Conservation (phyloP, 306 rosid genomes). For the Acacia confusa region DNA sequence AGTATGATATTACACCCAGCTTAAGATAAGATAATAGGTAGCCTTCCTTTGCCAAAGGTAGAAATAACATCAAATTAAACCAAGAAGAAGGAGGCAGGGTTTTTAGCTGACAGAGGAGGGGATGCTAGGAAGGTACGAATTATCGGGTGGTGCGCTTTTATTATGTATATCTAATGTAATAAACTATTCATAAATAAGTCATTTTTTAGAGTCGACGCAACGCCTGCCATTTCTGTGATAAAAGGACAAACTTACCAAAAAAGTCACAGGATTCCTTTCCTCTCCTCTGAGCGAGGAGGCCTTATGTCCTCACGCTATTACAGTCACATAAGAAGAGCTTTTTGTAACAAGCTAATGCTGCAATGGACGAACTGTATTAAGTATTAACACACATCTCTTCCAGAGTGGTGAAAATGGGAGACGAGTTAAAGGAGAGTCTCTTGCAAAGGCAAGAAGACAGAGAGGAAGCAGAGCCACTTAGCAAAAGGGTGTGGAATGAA, state of each 20-base stretch:
- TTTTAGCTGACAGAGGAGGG: neutral
- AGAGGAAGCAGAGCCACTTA: slow-evolving; percentile 29
- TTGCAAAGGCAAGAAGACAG: neutral
- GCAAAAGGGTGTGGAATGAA: slow-evolving; percentile 40
- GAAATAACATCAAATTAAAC: neutral
- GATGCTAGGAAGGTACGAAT: neutral
- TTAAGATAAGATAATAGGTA: neutral
- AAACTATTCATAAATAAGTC: too few relatives aligned
- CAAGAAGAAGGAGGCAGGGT: neutral
- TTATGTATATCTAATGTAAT: too few relatives aligned
- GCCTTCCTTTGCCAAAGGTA: neutral
- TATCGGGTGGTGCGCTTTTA: neutral
- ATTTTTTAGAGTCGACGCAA: neutral
- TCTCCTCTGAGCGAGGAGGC: neutral
- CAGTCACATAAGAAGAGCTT: neutral
- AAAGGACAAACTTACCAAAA: neutral
- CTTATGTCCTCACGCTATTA: neutral
- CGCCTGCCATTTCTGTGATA: neutral
- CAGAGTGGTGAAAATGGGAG: slow-evolving; percentile 23
- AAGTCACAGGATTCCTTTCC: neutral
- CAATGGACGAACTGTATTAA: neutral
- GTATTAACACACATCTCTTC: neutral
- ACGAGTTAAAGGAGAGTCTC: slow-evolving; percentile 20
- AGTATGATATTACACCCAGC: neutral
- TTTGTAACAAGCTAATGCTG: neutral